phyloP scores from a whole-genome alignment of 2,329 filamentous ascomycete genomes.

The Arthrobotrys iridis region DNA sequence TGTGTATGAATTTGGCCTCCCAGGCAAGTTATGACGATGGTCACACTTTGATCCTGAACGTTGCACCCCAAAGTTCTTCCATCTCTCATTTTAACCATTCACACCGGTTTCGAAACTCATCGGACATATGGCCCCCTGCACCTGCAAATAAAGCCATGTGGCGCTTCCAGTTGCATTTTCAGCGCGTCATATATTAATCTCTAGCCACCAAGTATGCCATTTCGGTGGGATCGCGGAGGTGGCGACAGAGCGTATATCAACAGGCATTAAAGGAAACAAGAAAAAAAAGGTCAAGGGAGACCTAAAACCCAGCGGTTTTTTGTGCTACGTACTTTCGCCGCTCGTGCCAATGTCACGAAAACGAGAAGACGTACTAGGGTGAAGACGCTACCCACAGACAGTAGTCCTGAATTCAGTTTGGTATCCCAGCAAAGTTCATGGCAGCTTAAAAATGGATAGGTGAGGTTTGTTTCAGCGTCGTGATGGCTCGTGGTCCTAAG shows the following conservation, averaged over 20 bases:
- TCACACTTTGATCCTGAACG: slow-evolving; percentile 39
- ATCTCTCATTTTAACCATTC: slow-evolving; percentile 26
- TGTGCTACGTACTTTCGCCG: slow-evolving; percentile 54
- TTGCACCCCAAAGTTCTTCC: slow-evolving; percentile 15
- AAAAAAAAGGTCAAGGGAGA: neutral
- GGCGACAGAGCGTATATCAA: slow-evolving; percentile 27
- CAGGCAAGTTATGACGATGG: slow-evolving; percentile 19
- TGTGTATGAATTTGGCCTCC: slow-evolving; percentile 25
- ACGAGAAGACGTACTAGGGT: slow-evolving; percentile 53
- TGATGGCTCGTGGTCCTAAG: slow-evolving; percentile 23
- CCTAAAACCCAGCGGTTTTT: slow-evolving; percentile 41
- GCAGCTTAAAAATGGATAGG: slow-evolving; percentile 1
- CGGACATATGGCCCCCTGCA: slow-evolving; percentile 38
- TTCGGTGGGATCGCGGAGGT: slow-evolving; percentile 5
- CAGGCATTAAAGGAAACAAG: slow-evolving; percentile 17
- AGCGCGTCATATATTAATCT: slow-evolving; percentile 26
- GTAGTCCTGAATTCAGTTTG: slow-evolving; percentile 39
- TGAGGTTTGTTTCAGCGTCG: slow-evolving; percentile 33
- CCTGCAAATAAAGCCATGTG: slow-evolving; percentile 35
- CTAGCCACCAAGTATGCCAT: neutral
- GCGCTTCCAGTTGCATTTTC: slow-evolving; percentile 34
- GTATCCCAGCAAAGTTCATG: slow-evolving; percentile 19
- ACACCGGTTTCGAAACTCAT: slow-evolving; percentile 33
- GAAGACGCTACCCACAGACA: slow-evolving; percentile 36
- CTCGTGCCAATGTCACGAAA: slow-evolving; percentile 31